Base-by-base conservation (phyloP, 495 filamentous ascomycete species). In the Ramalina peruviana region DNA sequence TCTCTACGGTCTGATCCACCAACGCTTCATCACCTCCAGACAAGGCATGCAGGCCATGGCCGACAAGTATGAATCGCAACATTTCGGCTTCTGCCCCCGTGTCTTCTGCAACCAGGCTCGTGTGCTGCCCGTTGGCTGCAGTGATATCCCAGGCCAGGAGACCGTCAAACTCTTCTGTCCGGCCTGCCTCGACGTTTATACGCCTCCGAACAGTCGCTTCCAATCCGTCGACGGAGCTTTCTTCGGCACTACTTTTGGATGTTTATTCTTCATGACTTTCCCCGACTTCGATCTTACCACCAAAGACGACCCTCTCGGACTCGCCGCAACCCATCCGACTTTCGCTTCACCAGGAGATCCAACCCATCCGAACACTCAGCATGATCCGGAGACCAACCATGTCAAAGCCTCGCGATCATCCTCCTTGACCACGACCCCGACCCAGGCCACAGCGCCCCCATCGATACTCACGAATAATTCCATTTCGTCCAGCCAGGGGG, bases 141-240 rank as follows among this genome's bases (percentile, higher is more conserved):
- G 82, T 52, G 92, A 98, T 65, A 92, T 84, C 23, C 93, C 93
- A 6, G 90, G 93, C 49, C 85, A 89, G 61, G 92, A 98, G 62
- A 98, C 93, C 2, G 92, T 98, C 54, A 98, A 98, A 65, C 78
- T 98, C 4, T 98, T 96, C 72, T 98, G 92, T 64, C 92, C 93
- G 10, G 86, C 83, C 43, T 98, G 92, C 66, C 80, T 94, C 59
- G 92, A 98, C 62, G 82, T 98, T 59, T 98, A 97, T 69, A 92
- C 88, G 1, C 92, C 92, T 0, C 93, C 92, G 9, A 97, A 97
- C 70, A 94, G 87, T 59, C 80, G 92, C 20, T 97, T 98, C 62
- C 92, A 95, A 67, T 85, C 85, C 3, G 90, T 98, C n/a, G 92
- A 98, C 58, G 92, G 92, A 20, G 89, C 92, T 15, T 98, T 96